These are phyloP conservation scores for Microcyclosporella mali DNA, from an alignment of 2,329 filamentous ascomycete species.

Conservation along the genomic window DNA sequence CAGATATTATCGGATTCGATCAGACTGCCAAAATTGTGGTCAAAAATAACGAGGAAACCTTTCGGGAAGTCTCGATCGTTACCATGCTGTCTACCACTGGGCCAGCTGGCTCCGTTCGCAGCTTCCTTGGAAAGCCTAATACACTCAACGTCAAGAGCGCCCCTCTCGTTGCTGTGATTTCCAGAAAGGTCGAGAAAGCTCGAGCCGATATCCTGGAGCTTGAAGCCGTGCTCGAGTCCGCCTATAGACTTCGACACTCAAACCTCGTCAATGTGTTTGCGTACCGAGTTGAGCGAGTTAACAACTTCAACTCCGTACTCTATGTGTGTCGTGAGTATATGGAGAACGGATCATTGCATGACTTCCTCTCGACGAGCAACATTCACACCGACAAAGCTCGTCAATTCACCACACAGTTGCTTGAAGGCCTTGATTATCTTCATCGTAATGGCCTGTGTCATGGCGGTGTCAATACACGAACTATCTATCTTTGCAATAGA, in stretches of 20 bases:
- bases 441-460: conserved; percentile 81
- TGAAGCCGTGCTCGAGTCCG: conserved; percentile 52
- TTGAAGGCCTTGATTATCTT: conserved; percentile 81
- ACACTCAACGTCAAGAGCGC: conserved; percentile 4
- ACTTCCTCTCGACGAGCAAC: conserved; percentile 68
- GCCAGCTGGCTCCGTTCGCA: conserved; percentile 7
- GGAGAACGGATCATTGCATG: conserved; percentile 62
- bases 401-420: conserved; percentile 83
- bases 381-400: conserved; percentile 70
- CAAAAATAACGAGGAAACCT: conserved; percentile 18
- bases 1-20: conserved; percentile 25
- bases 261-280: conserved; percentile 75
- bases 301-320: conserved; percentile 17
- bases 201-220: conserved; percentile 26
- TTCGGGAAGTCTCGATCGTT: conserved; percentile 21
- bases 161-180: conserved; percentile 26
- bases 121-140: conserved; percentile 19
- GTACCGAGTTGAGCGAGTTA: conserved; percentile 37
- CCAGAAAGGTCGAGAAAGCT: conserved; percentile 18
- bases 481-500: conserved; percentile 19
- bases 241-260: conserved; percentile 68
- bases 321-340: conserved; percentile 24
- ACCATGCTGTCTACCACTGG: conserved; percentile 14
- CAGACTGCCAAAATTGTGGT: conserved; percentile 20
- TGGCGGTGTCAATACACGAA: conserved; percentile 21